A percentile compares a stretch with the other conserved stretches of the same genome.
Evolutionary conservation across 805 yeast genomes (phyloP).

Genomic region (Kockiozyma suomiensis): DNA sequence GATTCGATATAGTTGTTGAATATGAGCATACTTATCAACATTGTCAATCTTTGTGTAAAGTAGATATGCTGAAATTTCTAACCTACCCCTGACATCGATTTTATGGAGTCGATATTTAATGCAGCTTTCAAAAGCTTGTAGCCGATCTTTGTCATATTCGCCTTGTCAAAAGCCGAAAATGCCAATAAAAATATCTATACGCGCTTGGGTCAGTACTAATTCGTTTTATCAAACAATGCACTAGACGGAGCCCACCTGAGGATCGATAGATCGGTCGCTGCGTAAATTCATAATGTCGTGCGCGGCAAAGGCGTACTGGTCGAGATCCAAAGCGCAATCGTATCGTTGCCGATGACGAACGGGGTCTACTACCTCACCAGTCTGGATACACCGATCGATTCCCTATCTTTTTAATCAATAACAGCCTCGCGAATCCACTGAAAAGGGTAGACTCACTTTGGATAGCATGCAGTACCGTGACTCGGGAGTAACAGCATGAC

Average conservation of each 20-base stretch:
- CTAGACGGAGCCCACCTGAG: too few relatives aligned
- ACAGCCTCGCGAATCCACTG: not conserved
- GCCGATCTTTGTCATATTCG: not conserved
- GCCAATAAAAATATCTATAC: conserved; percentile 4
- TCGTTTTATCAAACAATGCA: not conserved
- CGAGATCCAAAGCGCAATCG: conserved; percentile 7
- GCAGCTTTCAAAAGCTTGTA: not conserved
- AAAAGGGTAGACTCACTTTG: not conserved
- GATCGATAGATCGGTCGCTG: not conserved
- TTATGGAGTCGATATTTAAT: not conserved
- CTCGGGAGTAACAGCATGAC: conserved; percentile 3
- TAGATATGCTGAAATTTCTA: not conserved
- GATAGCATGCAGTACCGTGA: conserved; percentile 9
- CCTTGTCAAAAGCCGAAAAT: conserved; percentile 6
- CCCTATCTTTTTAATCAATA: not conserved
- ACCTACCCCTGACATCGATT: not conserved
- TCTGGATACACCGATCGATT: not conserved
- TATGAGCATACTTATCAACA: not conserved
- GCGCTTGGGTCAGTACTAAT: not conserved
- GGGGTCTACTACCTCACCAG: not conserved
- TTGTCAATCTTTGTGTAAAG: not conserved
- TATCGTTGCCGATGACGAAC: conserved; percentile 10
- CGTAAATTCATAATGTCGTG: conserved; percentile 8
- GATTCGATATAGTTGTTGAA: conserved; percentile 4
- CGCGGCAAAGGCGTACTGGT: conserved; percentile 6